Base-by-base conservation (phyloP, 441 rosid species). In the Bruguiera hainesii region DNA sequence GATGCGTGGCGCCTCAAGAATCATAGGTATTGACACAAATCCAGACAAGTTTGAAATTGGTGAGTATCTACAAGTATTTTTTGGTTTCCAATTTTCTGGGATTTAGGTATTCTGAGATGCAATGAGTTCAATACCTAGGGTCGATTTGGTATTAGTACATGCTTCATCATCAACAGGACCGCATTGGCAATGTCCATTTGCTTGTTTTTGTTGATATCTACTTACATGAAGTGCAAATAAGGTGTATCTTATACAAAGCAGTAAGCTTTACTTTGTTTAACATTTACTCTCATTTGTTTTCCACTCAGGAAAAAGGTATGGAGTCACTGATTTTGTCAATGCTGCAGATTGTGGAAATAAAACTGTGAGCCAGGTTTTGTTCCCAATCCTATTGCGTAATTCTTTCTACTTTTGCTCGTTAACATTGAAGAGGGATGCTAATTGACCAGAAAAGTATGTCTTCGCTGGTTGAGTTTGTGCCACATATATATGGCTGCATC, bases 1-100 rank as follows among this genome's bases (percentile, higher is more conserved):
- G 78, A 69, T 85, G 8, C 79, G 96, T 67, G 88, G 94, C 73
- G 97, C 97, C 65, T 62, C 79, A 39, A 84, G 82, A 76, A 89
- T 93, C 56, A 85, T 89, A 71, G 97, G 93, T 21, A 76, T 90
- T 13, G 94, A 93, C 77, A 52, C 78, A 62, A 90, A 89, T 74
- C 83, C 81, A n/a, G 78, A 73, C 21, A 93, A 89, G 74, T 87
- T 83, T 74, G 84, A 85, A 78, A 59, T 80, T 69, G 92, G 97
- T 83, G 63, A 75, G 89, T 66, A 35, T 68, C 65, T 66, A 5
- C 51, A 31, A 23, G 30, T 3, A 23, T 23, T 23, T 55, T 13
- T 55, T 23, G 7, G 6, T 55, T 23, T 23, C 29, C 23, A 23
- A 3, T 57, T 21, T 51, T 10, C 28, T 46, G 10, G 16, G 25